These are phyloP conservation scores for Penicillium coprophilum DNA, from an alignment of 495 filamentous ascomycete species.

Conservation along the genomic window DNA sequence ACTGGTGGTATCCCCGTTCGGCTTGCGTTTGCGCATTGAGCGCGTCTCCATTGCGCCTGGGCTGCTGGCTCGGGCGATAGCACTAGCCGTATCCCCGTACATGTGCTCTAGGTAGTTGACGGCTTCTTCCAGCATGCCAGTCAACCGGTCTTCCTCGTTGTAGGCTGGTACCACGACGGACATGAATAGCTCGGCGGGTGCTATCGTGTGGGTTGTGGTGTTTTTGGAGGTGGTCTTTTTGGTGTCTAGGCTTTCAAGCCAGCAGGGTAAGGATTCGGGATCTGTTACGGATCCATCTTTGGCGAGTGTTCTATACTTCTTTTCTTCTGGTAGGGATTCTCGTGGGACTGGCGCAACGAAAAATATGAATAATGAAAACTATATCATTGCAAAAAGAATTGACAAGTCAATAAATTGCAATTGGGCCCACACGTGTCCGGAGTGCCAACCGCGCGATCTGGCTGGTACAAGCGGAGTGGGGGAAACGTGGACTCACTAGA, in stretches of 20 bases:
- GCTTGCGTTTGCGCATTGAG: constrained; percentile 36
- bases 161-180: constrained; percentile 93
- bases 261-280: constrained; percentile 71
- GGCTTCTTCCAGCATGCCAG: constrained; percentile 85
- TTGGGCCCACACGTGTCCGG: neutral
- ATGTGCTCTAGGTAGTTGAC: constrained; percentile 75
- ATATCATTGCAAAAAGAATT: neutral
- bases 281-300: constrained; percentile 60
- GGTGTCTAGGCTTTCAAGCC: constrained; percentile 69
- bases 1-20: constrained; percentile 25
- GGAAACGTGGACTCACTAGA: constrained; percentile 33
- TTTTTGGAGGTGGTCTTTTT: constrained; percentile 34
- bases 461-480: constrained; percentile 2
- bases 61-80: neutral
- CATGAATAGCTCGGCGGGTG: constrained; percentile 64
- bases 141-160: constrained; percentile 84
- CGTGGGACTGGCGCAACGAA: constrained; percentile 81
- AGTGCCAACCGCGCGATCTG: neutral
- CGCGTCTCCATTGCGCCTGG: constrained; percentile 17
- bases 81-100: constrained; percentile 57
- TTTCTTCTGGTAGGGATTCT: constrained; percentile 70
- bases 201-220: constrained; percentile 34
- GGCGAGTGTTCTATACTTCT: constrained; percentile 74
- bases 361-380: constrained; percentile 72
- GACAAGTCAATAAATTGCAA: constrained; percentile 9